Base-by-base conservation (phyloP, 2,329 filamentous ascomycete genomes). In the Ceratocystis diversiconidia region DNA sequence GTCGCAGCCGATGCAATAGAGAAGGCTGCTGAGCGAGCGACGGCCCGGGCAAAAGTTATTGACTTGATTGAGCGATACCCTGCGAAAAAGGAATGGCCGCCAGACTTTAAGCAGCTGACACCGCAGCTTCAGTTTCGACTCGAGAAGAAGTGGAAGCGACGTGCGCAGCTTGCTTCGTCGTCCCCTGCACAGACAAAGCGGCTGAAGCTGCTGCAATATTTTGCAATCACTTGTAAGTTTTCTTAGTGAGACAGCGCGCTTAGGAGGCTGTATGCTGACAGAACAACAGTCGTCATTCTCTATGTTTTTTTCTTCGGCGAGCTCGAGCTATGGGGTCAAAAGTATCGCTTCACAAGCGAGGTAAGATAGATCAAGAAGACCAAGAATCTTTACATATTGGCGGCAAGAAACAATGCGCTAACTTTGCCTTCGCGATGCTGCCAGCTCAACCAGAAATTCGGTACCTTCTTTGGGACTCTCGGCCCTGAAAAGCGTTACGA, bases 61-160 rank as follows among this genome's bases (percentile, higher is more conserved):
- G 62, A 64, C 68, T 77, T 79, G 69, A 79, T 74, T 68, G 85
- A 84, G 72, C 81, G 81, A 4, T 86, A 83, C 76, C 82, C 78
- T 71, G 82, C 85, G 61, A 86, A 88, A 75, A 88, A 87, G 72
- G 77, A 83, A 69, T 92, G 89, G 89, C 89, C 89, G 66, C 89
- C 89, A 12, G 85, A 91, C 74, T 88, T 92, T 74, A 76, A 79
- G 68, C 82, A 83, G 72, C 80, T 92, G 67, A 84, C 84, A 46
- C 76, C 79, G 60, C 87, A 88, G 74, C 84, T 91, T 72, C 86
- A 92, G 74, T 87, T 92, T 73, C 81, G 85, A 55, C 86, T 90
- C 70, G 89, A 92, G 78, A 85, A 88, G 73, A 86, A 87, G 72
- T 92, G 87, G 76, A 88, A 90, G 75, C 80, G 89, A 63, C 81